Percentiles rank a stretch among this genome's conserved stretches.
These are phyloP conservation scores for Neoconidiobolus thromboides DNA, from an alignment of 371 early-diverging fungal species.

Conservation along the genomic window DNA sequence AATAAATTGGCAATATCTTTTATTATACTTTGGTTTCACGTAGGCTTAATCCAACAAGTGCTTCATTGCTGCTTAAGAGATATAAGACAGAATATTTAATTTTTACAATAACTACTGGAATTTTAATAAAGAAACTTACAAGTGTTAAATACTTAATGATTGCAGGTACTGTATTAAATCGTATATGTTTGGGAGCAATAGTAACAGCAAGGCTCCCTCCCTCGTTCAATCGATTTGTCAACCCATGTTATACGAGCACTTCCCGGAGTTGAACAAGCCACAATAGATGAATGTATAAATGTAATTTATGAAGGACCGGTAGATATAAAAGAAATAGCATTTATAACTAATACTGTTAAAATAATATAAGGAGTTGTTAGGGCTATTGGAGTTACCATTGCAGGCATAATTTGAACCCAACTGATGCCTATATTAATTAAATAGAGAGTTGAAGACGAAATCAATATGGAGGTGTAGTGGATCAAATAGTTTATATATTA, in stretches of 20 bases:
- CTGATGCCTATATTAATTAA: not conserved
- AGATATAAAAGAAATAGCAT: not conserved
- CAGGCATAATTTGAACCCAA: not conserved
- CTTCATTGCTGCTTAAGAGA: not conserved
- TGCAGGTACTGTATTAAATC: slow-evolving; percentile 15
- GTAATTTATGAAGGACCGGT: not conserved
- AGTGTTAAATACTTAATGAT: not conserved
- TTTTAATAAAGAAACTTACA: not conserved
- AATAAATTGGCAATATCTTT: not conserved
- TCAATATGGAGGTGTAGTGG: not conserved
- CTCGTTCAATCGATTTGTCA: slow-evolving; percentile 14
- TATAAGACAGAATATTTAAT: not conserved
- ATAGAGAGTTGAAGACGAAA: not conserved
- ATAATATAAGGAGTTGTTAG: not conserved
- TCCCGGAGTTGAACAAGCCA: slow-evolving; percentile 21
- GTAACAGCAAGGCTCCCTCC: slow-evolving; percentile 19
- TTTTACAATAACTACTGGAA: not conserved
- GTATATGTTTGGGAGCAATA: slow-evolving; percentile 22
- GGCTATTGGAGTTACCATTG: not conserved
- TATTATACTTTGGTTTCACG: not conserved
- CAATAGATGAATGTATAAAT: slow-evolving; percentile 13
- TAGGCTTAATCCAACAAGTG: not conserved
- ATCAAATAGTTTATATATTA: not conserved
- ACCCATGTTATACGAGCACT: slow-evolving; percentile 20
- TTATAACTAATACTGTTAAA: not conserved